Evolutionary conservation across 352 stramenopile genomes (phyloP), one percentile per base, ranked within the genome.

Genomic region (Pythium pyrilobum): DNA sequence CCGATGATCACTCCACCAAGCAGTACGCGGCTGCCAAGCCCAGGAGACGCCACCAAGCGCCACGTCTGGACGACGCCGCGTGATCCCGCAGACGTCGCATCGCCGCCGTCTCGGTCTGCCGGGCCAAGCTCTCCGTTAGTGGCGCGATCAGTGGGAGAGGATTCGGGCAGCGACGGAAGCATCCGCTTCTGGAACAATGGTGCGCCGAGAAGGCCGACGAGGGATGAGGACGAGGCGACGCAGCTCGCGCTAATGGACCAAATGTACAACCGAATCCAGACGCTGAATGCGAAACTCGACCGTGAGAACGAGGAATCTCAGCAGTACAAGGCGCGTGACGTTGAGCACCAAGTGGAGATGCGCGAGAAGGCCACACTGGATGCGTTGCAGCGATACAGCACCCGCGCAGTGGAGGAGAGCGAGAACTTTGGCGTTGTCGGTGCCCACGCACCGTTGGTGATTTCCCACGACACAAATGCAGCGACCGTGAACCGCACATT

Each of bases 211-310:
- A 50, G 33, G 50, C 7, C 44, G 58, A 31, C 33, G 32, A 0
- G 43, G 64, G 44, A 59, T 11, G 57, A 64, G 7, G 65, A 64
- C 10, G 57, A 82, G 42, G 65, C 72, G 18, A 55, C 54, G 4
- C 75, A 89, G 28, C 64, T 84, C 25, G 63, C 62, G 16, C 84
- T 84, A 48, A 89, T 89, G 78, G 75, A 89, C 43, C 64, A 85
- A 39, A 87, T 89, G 69, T 81, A 85, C 59, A 71, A 52, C 18
- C 80, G 69, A 4, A 84, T 89, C 49, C 72, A 76, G 52, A 28
- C 64, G 24, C 32, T 84, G 12, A 83, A 71, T 16, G 59, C 65
- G 0, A 72, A 85, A 45, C 32, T 85, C 32, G 74, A 81, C 28
- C 66, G 51, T 16, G 74, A 8, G 56, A 28, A 23, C 62, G 62